Evolutionary conservation across 2,329 filamentous ascomycete species (phyloP), one percentile per base, ranked within the genome.

Genomic region (Cordyceps tenuipes): DNA sequence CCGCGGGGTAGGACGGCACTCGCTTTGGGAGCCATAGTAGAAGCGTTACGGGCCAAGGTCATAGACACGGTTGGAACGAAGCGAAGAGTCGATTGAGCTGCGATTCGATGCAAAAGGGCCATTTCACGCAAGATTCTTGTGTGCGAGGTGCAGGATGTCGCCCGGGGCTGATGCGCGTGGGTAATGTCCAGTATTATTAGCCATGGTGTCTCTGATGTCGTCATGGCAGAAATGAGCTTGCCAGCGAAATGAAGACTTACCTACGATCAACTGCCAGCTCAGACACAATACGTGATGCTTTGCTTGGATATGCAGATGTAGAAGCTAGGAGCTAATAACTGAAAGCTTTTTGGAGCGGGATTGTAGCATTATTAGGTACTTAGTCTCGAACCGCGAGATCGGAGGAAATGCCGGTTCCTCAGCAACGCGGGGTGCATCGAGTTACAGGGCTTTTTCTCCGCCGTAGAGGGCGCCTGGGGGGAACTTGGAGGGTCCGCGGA

Each of bases 11-110:
- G 46, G 26, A 12, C 26, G 19, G 54, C 15, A n/a, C 63, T 29
- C 15, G 17, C 3, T 62, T 29, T 75, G 64, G 77, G 78, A 53
- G 70, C 73, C 75, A 80, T 77, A 57, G 72, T 80, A 31, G 79
- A 81, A 54, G 77, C 75, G 70, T 72, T 68, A 68, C 77, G 67
- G 64, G 66, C 63, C 21, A 71, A 59, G 29, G 66, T 64, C 57
- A 68, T 62, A 46, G 66, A 69, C 63, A 66, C 62, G 51, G 62
- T 61, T 26, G 61, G 64, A 70, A 67, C 70, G 57, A 72, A 73
- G 65, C 67, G 71, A 63, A 62, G 60, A 47, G 62, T 65, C 23
- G 70, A 68, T 39, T 69, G 66, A 61, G 69, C 65, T 62, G 64
- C 64, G 31, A 73, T 62, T 49, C 65, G 66, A 57, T 69, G 70